phyloP scores from a whole-genome alignment of 345 rosid species.

The Gossypium raimondii region DNA sequence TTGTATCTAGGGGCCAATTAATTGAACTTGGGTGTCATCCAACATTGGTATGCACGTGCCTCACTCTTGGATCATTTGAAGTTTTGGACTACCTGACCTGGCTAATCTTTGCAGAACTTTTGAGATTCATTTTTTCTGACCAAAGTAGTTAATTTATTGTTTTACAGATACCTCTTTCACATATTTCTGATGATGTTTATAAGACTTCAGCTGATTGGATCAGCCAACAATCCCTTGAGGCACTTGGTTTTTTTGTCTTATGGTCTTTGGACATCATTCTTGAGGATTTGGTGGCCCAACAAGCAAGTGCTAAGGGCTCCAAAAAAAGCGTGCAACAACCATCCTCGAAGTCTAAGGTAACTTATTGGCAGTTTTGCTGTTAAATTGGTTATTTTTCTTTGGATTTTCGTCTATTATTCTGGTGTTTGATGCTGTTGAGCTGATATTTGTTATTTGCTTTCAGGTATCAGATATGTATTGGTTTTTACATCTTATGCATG shows the following conservation, averaged over 20 bases:
- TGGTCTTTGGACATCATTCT: slow-evolving; percentile 71
- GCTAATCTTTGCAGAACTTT: not conserved
- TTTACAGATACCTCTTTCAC: slow-evolving; percentile 57
- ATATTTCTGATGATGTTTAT: slow-evolving; percentile 64
- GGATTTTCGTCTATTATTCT: not conserved
- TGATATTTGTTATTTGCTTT: not conserved
- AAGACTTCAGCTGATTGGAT: slow-evolving; percentile 76
- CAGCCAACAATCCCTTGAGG: slow-evolving; percentile 51
- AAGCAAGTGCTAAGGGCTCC: slow-evolving; percentile 48
- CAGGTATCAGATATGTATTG: not conserved
- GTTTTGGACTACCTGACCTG: too few species aligned
- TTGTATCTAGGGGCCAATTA: too few species aligned
- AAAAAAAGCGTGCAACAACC: slow-evolving; percentile 51
- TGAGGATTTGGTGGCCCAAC: slow-evolving; percentile 50
- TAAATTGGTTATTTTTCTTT: not conserved
- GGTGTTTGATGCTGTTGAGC: not conserved
- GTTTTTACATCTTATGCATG: not conserved
- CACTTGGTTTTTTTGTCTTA: slow-evolving; percentile 51
- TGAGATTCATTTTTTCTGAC: not conserved
- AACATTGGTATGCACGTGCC: too few species aligned
- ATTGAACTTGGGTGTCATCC: too few species aligned
- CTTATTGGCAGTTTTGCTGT: slow-evolving; percentile 7
- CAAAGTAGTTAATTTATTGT: slow-evolving; percentile 14
- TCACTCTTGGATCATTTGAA: too few species aligned
- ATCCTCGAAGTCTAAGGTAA: slow-evolving; percentile 63